These are phyloP conservation scores for Globisporangium solare DNA, from an alignment of 352 stramenopile genomes.

Conservation along the genomic window DNA sequence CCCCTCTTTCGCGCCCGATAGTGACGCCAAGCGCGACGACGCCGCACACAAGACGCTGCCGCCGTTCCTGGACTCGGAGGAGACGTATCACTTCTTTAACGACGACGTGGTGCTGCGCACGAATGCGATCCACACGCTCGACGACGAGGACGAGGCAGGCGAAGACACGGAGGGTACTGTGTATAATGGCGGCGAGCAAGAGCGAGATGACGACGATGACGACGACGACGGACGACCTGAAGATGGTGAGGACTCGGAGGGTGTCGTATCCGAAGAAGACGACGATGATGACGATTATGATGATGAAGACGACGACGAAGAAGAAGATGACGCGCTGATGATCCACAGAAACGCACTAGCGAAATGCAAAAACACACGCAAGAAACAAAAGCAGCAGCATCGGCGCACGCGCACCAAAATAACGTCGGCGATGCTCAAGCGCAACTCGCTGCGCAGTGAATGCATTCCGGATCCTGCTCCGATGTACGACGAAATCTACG, in stretches of 20 bases:
- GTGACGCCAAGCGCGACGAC: constrained; percentile 6
- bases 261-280: constrained; percentile 11
- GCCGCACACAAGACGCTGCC: constrained; percentile 7
- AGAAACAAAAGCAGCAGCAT: constrained; percentile 1
- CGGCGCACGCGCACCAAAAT: constrained; percentile 2
- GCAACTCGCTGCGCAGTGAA: constrained; percentile 19
- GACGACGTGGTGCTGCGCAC: constrained; percentile 51
- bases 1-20: background rate
- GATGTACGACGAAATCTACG: constrained; percentile 48
- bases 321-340: constrained; percentile 5
- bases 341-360: constrained; percentile 7
- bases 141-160: constrained; percentile 11
- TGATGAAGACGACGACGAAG: constrained; percentile 15
- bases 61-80: constrained; percentile 43
- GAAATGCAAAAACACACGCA: constrained; percentile 2
- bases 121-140: constrained; percentile 44
- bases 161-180: constrained; percentile 16
- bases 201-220: constrained; percentile 12
- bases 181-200: constrained; percentile 12
- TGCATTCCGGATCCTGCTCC: constrained; percentile 12
- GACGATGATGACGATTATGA: constrained; percentile 18
- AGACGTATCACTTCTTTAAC: constrained; percentile 70
- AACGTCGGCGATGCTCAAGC: constrained; percentile 5
- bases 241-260: no score
- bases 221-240: constrained; percentile 26